A percentile compares a stretch with the other conserved stretches of the same genome.
Evolutionary conservation across 2,329 filamentous ascomycete species (phyloP).

Genomic region (Fusarium avenaceum): DNA sequence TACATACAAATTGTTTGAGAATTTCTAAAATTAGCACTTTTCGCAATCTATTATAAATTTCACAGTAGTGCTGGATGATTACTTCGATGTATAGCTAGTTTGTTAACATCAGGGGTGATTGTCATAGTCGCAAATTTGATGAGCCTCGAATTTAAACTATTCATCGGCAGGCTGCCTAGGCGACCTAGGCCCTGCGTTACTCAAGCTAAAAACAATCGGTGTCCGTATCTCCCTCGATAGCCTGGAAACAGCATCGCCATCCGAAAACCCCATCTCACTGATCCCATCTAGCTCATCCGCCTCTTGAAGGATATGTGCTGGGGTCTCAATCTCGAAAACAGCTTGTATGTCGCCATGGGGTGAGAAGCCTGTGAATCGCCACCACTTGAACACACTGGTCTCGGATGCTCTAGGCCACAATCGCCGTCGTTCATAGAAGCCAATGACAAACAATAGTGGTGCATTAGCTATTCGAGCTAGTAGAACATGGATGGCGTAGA

Average conservation of each 20-base stretch:
- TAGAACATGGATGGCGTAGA: conserved; percentile 77
- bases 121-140: too few relatives aligned
- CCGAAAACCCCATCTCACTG: conserved; percentile 30
- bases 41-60: too few relatives aligned
- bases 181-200: conserved; percentile 8
- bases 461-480: conserved; percentile 72
- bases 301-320: conserved; percentile 42
- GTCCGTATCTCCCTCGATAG: conserved; percentile 16
- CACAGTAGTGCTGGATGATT: too few relatives aligned
- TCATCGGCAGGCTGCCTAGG: neutral
- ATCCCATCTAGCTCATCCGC: conserved; percentile 23
- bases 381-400: conserved; percentile 30
- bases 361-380: conserved; percentile 61
- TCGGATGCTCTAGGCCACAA: neutral
- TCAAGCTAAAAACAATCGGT: conserved; percentile 11
- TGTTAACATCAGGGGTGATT: too few relatives aligned
- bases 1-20: too few relatives aligned
- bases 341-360: conserved; percentile 72
- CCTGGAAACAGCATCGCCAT: conserved; percentile 19
- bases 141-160: neutral
- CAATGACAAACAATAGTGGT: conserved; percentile 71
- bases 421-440: conserved; percentile 66
- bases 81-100: too few relatives aligned
- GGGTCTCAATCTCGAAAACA: conserved; percentile 71
- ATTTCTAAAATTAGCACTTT: too few relatives aligned